phyloP scores from a whole-genome alignment of 352 stramenopile species.

The Thalassiosira mediterranea region DNA sequence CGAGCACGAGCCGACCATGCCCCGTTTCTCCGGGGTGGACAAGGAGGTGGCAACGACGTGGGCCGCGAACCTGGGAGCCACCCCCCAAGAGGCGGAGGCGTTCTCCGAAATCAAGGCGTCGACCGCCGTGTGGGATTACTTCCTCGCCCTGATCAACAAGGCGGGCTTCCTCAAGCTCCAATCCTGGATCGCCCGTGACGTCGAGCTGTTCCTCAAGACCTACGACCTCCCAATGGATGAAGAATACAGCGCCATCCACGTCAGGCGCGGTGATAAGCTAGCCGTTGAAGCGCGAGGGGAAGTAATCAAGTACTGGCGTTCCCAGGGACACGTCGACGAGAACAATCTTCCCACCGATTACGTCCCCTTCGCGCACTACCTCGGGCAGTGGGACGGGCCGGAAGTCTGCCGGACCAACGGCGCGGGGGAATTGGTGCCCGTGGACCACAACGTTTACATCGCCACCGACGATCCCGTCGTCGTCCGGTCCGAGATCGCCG shows the following conservation, averaged over 20 bases:
- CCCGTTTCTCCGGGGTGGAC: not conserved
- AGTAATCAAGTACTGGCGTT: constrained; percentile 48
- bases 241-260: constrained; percentile 40
- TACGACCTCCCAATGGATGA: constrained; percentile 14
- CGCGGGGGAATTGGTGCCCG: not conserved
- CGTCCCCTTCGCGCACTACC: constrained; percentile 37
- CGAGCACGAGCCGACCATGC: not conserved
- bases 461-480: constrained; percentile 45
- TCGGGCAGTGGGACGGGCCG: constrained; percentile 13
- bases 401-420: constrained; percentile 13
- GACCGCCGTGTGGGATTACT: constrained; percentile 39
- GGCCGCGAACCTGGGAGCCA: constrained; percentile 29
- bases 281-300: constrained; percentile 13
- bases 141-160: constrained; percentile 25
- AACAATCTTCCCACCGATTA: constrained; percentile 35
- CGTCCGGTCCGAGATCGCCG: constrained; percentile 32
- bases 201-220: constrained; percentile 26
- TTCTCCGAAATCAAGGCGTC: constrained; percentile 15
- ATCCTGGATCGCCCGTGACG: constrained; percentile 47
- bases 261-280: constrained; percentile 56
- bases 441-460: constrained; percentile 39
- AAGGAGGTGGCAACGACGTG: not conserved
- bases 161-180: constrained; percentile 38
- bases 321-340: constrained; percentile 5
- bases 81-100: constrained; percentile 15